Evolutionary conservation across 73 alveolate species (phyloP).

Genomic region (Tetrahymena malaccensis): DNA sequence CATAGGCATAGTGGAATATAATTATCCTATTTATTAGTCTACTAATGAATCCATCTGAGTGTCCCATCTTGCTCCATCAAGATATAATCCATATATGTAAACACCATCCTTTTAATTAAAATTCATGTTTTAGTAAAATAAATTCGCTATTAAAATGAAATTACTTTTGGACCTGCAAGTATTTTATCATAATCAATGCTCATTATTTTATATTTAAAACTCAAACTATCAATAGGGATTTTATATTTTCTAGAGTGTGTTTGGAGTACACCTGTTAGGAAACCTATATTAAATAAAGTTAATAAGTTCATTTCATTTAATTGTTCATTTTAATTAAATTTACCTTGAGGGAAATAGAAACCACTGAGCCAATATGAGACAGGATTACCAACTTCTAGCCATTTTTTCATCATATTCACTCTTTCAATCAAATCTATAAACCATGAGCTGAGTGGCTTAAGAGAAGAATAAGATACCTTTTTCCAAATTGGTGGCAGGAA

Average conservation of each 20-base stretch:
- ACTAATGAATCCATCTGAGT: slow-evolving; percentile 40
- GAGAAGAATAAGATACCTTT: slow-evolving; percentile 68
- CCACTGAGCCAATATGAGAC: slow-evolving; percentile 94
- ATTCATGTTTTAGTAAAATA: not conserved
- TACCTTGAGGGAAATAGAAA: slow-evolving; percentile 91
- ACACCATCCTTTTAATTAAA: slow-evolving; percentile 77
- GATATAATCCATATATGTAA: slow-evolving; percentile 80
- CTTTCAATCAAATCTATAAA: slow-evolving; percentile 75
- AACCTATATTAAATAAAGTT: not conserved
- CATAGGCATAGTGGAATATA: slow-evolving; percentile 55
- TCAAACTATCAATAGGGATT: slow-evolving; percentile 68
- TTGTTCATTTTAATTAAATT: not conserved
- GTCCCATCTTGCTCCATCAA: slow-evolving; percentile 94
- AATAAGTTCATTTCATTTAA: not conserved
- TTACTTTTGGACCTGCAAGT: slow-evolving; percentile 43
- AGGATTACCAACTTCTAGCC: slow-evolving; percentile 85
- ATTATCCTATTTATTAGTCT: slow-evolving; percentile 54
- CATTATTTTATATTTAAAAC: slow-evolving; percentile 58
- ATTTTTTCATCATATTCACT: slow-evolving; percentile 67
- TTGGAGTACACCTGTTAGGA: slow-evolving; percentile 89
- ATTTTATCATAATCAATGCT: slow-evolving; percentile 28
- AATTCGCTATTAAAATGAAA: slow-evolving; percentile 30
- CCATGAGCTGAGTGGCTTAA: slow-evolving; percentile 85
- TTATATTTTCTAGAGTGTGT: slow-evolving; percentile 84
- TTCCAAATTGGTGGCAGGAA: slow-evolving; percentile 79